These are phyloP conservation scores for Yarrowia sp. DNA, from an alignment of 805 yeast genomes.

Conservation along the genomic window DNA sequence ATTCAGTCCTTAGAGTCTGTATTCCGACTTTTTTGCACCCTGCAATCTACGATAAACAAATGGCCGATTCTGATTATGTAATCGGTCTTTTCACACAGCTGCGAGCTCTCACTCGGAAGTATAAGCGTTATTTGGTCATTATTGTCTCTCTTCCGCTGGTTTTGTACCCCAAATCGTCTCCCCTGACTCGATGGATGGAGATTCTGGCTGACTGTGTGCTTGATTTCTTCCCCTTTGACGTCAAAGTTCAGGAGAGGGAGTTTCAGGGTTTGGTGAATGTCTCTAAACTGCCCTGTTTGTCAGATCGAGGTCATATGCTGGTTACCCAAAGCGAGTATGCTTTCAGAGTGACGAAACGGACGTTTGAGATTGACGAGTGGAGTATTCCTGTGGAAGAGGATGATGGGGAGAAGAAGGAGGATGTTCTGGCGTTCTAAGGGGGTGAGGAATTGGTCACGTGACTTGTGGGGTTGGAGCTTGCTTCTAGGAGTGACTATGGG, in stretches of 20 bases:
- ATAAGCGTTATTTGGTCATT: constrained; percentile 57
- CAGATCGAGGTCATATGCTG: constrained; percentile 82
- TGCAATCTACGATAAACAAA: constrained; percentile 64
- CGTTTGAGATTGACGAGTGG: constrained; percentile 91
- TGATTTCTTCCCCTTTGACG: constrained; percentile 81
- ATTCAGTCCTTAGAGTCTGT: constrained; percentile 65
- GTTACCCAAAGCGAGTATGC: constrained; percentile 78
- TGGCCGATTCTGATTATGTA: constrained; percentile 56
- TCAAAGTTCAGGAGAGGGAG: constrained; percentile 54
- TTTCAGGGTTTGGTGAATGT: constrained; percentile 83
- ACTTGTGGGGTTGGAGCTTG: no score
- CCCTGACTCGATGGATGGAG: constrained; percentile 62
- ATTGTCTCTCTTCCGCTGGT: constrained; percentile 67
- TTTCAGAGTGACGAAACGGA: constrained; percentile 81
- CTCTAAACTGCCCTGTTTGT: constrained; percentile 70
- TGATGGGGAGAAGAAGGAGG: constrained; percentile 51
- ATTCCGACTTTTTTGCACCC: constrained; percentile 86
- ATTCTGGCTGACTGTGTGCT: constrained; percentile 69
- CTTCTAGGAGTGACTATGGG: no score
- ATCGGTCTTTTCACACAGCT: constrained; percentile 69
- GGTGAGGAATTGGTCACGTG: no score
- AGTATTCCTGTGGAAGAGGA: constrained; percentile 95
- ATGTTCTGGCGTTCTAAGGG: constrained; percentile 13
- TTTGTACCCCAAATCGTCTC: constrained; percentile 63
- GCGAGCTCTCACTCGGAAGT: constrained; percentile 59